A percentile compares a stretch with the other conserved stretches of the same genome.
Conservation (phyloP, 805 yeast species). For the Ogataea polymorpha region DNA sequence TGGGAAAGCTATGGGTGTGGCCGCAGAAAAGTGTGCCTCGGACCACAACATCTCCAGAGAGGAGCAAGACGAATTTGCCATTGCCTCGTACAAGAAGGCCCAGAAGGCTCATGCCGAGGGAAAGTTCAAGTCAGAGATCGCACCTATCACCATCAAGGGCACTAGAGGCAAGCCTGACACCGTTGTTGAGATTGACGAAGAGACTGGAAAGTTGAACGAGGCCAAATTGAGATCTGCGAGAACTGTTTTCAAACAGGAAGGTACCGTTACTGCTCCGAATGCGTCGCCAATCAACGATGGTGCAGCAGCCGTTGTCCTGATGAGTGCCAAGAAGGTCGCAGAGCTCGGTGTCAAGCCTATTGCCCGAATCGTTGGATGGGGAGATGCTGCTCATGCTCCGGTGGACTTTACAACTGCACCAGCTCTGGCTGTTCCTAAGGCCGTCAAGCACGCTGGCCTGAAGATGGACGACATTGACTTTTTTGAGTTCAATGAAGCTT, state of each 20-base stretch:
- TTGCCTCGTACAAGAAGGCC: conserved; percentile 82
- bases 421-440: conserved; percentile 91
- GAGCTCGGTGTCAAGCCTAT: conserved; percentile 87
- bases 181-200: conserved; percentile 77
- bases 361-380: conserved; percentile 91
- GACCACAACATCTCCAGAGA: conserved; percentile 78
- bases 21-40: conserved; percentile 93
- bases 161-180: conserved; percentile 85
- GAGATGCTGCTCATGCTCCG: conserved; percentile 96
- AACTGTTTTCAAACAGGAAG: conserved; percentile 93
- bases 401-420: conserved; percentile 96
- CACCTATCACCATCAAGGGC: conserved; percentile 88
- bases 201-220: conserved; percentile 73
- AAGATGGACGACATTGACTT: conserved; percentile 69
- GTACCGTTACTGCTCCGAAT: conserved; percentile 96
- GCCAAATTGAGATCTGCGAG: conserved; percentile 76
- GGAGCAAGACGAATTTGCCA: conserved; percentile 86
- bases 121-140: conserved; percentile 77
- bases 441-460: conserved; percentile 80
- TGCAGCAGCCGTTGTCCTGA: conserved; percentile 91
- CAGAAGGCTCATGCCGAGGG: conserved; percentile 75
- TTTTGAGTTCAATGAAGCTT: conserved; percentile 97
- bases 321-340: conserved; percentile 77
- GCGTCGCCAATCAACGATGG: conserved; percentile 97
- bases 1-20: conserved; percentile 88